Evolutionary conservation across 345 rosid genomes (phyloP), one percentile per base, ranked within the genome.

Genomic region (Ricinus communis): DNA sequence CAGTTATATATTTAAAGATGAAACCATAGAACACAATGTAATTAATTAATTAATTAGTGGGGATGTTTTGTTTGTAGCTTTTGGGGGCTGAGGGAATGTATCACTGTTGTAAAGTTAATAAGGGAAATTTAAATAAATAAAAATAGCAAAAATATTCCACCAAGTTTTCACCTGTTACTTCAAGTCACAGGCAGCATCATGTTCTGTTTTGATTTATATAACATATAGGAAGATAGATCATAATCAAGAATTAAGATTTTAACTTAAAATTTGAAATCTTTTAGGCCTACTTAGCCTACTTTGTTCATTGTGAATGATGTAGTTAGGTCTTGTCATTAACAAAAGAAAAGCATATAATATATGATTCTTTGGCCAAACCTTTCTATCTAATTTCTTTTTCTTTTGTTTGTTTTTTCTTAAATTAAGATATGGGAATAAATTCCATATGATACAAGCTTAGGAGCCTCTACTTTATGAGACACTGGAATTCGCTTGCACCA

Each of bases 381-480:
- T 33, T 54, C 12, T 54, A 21, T 54, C 38, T 62, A 10, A 14
- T 12, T 61, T 18, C 38, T 2, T 19, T 41, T 59, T 62, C 24
- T 33, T 33, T 24, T 57, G 14, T 53, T 24, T 45, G 1, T 57
- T 18, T 25, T 49, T 1, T 31, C 8, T 33, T 0, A 5, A 3
- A 33, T 33, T 4, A 70, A 57, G 55, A 49, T 52, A 51, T 70
- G 68, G 63, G 82, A 83, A 81, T 81, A 69, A 71, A 74, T 83
- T 73, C 82, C 62, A 71, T 22, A 24, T 21, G 8, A n/a, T 61
- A 54, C 75, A 70, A 43, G 61, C 55, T 64, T 51, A 5, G n/a
- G 61, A 67, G 75, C 79, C 71, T 62, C 54, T 62, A 33, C 80
- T 78, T 80, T 83, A 28, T 58, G 79, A 60, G 70, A 75, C 79